These are phyloP conservation scores for Ogataea naganishii DNA, from an alignment of 805 yeast species.

Conservation along the genomic window DNA sequence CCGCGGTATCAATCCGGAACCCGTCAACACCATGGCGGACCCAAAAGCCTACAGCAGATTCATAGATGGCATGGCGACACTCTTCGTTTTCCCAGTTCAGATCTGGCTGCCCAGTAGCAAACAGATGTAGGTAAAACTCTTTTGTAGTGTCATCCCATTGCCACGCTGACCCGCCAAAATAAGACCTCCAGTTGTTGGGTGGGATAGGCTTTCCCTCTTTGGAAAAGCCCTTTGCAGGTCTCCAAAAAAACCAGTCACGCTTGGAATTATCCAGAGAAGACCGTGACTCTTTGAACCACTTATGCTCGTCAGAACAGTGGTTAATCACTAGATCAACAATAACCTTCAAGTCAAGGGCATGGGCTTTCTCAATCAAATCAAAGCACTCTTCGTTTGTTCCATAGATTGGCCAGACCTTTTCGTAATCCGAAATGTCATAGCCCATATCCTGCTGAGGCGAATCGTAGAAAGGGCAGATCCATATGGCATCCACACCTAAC, in stretches of 20 bases:
- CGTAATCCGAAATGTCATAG: slow-evolving; percentile 48
- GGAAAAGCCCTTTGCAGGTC: slow-evolving; percentile 37
- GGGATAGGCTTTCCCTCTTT: slow-evolving; percentile 41
- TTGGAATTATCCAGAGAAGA: slow-evolving; percentile 42
- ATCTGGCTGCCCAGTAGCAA: slow-evolving; percentile 50
- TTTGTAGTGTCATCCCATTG: slow-evolving; percentile 42
- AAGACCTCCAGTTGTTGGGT: slow-evolving; percentile 49
- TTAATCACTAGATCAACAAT: slow-evolving; percentile 50
- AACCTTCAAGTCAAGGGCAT: slow-evolving; percentile 41
- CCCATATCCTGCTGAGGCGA: slow-evolving; percentile 60
- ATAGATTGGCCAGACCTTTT: slow-evolving; percentile 39
- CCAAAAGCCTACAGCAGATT: slow-evolving; percentile 44
- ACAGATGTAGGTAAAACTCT: slow-evolving; percentile 47
- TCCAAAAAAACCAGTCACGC: slow-evolving; percentile 59
- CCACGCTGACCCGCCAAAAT: slow-evolving; percentile 52
- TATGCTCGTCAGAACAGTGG: slow-evolving; percentile 48
- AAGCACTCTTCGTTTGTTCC: slow-evolving; percentile 49
- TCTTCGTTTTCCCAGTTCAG: slow-evolving; percentile 51
- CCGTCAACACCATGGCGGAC: slow-evolving; percentile 49
- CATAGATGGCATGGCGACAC: slow-evolving; percentile 29
- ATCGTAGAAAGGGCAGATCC: slow-evolving; percentile 52
- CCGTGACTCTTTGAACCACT: slow-evolving; percentile 50
- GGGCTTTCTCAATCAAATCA: slow-evolving; percentile 34
- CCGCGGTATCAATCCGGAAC: slow-evolving; percentile 49
- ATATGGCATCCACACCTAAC: slow-evolving; percentile 42